Conservation (phyloP, 2,329 filamentous ascomycete species). For the Cordyceps cicadae region DNA sequence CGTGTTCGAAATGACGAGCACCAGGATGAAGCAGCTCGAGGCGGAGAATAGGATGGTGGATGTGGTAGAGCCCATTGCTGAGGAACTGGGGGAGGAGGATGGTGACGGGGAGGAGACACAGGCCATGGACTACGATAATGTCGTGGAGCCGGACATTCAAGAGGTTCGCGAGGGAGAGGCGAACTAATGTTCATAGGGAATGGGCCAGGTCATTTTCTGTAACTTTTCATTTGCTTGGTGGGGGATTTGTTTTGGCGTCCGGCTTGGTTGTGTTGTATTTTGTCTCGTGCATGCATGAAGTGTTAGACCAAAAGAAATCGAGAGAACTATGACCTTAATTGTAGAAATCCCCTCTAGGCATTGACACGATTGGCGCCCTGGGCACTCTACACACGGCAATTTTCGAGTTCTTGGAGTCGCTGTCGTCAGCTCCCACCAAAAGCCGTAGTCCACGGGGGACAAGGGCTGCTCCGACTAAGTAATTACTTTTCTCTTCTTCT, state of each 20-base stretch:
- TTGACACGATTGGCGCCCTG: background rate
- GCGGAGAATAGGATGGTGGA: conserved; percentile 24
- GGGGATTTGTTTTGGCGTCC: conserved; percentile 3
- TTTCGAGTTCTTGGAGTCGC: background rate
- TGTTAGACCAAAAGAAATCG: background rate
- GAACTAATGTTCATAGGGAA: background rate
- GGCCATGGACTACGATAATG: conserved; percentile 20
- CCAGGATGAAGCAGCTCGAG: conserved; percentile 42
- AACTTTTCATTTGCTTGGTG: background rate
- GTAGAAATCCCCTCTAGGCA: too few relatives aligned
- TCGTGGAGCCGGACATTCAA: conserved; percentile 27
- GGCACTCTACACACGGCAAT: background rate
- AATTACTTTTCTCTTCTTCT: too few relatives aligned
- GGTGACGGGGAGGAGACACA: conserved; percentile 18
- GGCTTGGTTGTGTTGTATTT: background rate
- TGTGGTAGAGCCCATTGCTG: conserved; percentile 19
- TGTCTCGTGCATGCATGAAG: background rate
- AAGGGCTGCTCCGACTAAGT: background rate
- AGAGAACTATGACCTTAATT: background rate
- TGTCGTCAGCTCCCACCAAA: background rate
- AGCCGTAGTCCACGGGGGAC: background rate
- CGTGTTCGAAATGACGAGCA: conserved; percentile 89
- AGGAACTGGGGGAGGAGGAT: conserved; percentile 16
- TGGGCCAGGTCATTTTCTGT: background rate
- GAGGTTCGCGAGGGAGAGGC: conserved; percentile 27